Conservation (phyloP, 2,329 filamentous ascomycete species). For the Colletotrichum zoysiae region DNA sequence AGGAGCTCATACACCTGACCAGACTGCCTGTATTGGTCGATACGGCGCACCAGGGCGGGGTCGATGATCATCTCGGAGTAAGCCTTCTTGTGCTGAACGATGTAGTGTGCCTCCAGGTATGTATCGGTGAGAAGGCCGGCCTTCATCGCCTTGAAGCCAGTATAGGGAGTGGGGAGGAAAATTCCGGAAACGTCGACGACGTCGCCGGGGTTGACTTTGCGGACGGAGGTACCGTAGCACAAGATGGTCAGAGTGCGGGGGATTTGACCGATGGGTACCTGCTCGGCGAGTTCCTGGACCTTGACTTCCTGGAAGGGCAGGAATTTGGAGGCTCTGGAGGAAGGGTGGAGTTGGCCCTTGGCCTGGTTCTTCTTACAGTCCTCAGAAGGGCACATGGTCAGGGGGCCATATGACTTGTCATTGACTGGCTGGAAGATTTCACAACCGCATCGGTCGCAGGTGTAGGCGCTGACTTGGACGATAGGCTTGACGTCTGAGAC, state of each 20-base stretch:
- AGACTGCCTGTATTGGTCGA: slow-evolving; percentile 85
- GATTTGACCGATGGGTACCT: slow-evolving; percentile 98
- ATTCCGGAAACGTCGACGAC: slow-evolving; percentile 94
- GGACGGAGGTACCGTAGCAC: slow-evolving; percentile 87
- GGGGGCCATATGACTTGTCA: slow-evolving; percentile 89
- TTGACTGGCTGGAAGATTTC: slow-evolving; percentile 98
- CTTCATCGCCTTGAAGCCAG: slow-evolving; percentile 97
- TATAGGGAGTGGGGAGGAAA: slow-evolving; percentile 97
- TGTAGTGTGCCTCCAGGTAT: slow-evolving; percentile 93
- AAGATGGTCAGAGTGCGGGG: slow-evolving; percentile 90
- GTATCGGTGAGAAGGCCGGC: slow-evolving; percentile 97
- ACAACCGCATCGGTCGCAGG: slow-evolving; percentile 94
- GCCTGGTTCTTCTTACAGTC: slow-evolving; percentile 92
- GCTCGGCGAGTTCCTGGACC: slow-evolving; percentile 99
- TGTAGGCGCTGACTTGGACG: slow-evolving; percentile 98
- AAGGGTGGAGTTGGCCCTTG: slow-evolving; percentile 93
- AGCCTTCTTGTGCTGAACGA: slow-evolving; percentile 97
- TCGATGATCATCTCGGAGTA: slow-evolving; percentile 94
- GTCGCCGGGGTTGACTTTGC: slow-evolving; percentile 92
- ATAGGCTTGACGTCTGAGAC: slow-evolving; percentile 98
- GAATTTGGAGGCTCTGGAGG: slow-evolving; percentile 96
- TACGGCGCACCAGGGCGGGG: slow-evolving; percentile 81
- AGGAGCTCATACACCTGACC: slow-evolving; percentile 97
- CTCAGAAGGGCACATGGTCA: slow-evolving; percentile 88
- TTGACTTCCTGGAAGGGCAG: slow-evolving; percentile 98